Base-by-base conservation (phyloP, 495 filamentous ascomycete species). In the Xylaria palmicola region DNA sequence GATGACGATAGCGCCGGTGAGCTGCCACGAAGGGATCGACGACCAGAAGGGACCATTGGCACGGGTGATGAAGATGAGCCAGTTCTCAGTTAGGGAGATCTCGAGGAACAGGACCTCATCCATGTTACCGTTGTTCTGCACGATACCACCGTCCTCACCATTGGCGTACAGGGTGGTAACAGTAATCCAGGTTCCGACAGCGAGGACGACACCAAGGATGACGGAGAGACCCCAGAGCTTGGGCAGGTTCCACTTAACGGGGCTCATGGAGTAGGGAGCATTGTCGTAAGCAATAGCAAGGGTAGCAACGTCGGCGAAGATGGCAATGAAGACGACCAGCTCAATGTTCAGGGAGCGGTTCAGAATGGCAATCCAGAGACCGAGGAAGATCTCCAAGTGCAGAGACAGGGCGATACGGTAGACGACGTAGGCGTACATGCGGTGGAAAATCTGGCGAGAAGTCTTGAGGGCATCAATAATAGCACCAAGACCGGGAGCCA, bases 41-140 rank as follows among this genome's bases (percentile, higher is more conserved):
- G 86, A 88, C 90, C 90, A 93, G 82, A 93, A 91, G 24, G 90
- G 87, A 61, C 89, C 88, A 68, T 89, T 90, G 75, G 90, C 88
- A 80, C 92, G 89, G 62, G 92, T 96, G 74, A 96, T 92, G 80
- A 97, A 93, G 77, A 97, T 97, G 45, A 96, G 84, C 92, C 92
- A 96, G 77, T 94, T 97, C 80, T 96, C 90, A 55, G 92, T 90
- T 59, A 96, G 84, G 12, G 90, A 88, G 74, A 97, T 91, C 74
- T 97, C 83, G 50, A 97, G 86, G 81, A 97, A 96, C 62, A 97
- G 72, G 40, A 97, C 86, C 62, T 85, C 83, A 69, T 96, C 89
- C 44, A 88, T 83, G 67, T 87, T 84, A 79, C 92, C 92, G 65
- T 86, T 88, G 75, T 92, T 90, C 80, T 95, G 88, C 58, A 92